These are phyloP conservation scores for Microbotryomycetes sp. DNA, from an alignment of 1,284 basidiomycete genomes.

Conservation along the genomic window DNA sequence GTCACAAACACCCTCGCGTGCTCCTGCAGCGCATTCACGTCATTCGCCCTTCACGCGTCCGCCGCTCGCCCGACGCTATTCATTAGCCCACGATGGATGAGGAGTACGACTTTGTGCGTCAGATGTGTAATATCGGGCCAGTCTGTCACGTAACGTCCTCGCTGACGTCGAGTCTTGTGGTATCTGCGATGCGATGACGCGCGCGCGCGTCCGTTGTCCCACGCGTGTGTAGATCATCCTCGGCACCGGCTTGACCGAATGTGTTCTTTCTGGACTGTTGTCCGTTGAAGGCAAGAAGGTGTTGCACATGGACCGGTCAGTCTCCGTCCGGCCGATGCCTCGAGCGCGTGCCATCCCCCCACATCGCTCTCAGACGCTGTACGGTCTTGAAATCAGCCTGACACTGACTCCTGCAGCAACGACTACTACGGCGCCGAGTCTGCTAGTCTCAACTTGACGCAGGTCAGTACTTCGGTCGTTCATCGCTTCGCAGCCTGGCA, in stretches of 20 bases:
- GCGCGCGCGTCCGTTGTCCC: not conserved
- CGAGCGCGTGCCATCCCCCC: too few relatives aligned
- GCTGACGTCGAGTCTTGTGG: too few relatives aligned
- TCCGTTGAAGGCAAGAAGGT: slow-evolving; percentile 99
- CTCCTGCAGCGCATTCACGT: too few relatives aligned
- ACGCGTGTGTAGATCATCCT: slow-evolving; percentile 35
- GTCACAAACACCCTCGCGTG: too few relatives aligned
- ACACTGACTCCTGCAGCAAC: slow-evolving; percentile 53
- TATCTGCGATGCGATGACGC: too few relatives aligned
- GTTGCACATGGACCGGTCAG: slow-evolving; percentile 81
- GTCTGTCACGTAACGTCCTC: too few relatives aligned
- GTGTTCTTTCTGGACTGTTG: slow-evolving; percentile 90
- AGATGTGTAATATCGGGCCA: too few relatives aligned
- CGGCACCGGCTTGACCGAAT: slow-evolving; percentile 95
- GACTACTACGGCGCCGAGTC: slow-evolving; percentile 99
- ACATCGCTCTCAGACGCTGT: not conserved
- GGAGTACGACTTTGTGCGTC: slow-evolving; percentile 28
- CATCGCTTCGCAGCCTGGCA: slow-evolving; percentile 13
- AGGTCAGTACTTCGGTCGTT: slow-evolving; percentile 52
- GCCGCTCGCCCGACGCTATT: too few relatives aligned
- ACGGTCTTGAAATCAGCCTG: not conserved
- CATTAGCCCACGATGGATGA: slow-evolving; percentile 31
- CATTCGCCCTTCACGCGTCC: too few relatives aligned
- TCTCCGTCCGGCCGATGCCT: too few relatives aligned
- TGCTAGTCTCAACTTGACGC: slow-evolving; percentile 93